Conservation (phyloP, 202 grass and related monocot species). For the Schoenoplectus tabernaemontani region DNA sequence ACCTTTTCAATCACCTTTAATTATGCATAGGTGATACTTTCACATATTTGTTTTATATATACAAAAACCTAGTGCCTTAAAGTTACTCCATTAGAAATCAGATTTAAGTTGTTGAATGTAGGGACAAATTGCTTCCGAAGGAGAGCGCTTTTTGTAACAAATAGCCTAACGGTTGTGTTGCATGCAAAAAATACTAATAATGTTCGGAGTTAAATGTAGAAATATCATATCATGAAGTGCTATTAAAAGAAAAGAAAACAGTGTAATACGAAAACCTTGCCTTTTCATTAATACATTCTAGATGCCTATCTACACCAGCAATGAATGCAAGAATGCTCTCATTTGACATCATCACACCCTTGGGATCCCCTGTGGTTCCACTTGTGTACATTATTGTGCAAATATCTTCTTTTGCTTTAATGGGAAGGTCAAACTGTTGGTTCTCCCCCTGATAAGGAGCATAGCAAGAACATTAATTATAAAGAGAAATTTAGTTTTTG, state of each 20-base stretch:
- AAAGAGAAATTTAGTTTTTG: not conserved
- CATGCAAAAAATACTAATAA: not conserved
- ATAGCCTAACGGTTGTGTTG: not conserved
- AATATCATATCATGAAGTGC: not conserved
- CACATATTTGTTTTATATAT: not conserved
- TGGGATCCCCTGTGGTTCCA: conserved; percentile 95
- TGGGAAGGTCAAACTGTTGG: conserved; percentile 70
- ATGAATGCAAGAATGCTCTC: conserved; percentile 75
- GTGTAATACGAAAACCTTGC: conserved; percentile 27
- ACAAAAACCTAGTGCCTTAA: not conserved
- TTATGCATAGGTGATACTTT: not conserved
- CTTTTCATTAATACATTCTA: conserved; percentile 51
- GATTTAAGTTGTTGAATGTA: not conserved
- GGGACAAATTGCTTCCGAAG: not conserved
- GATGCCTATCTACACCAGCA: conserved; percentile 60
- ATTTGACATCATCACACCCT: conserved; percentile 96
- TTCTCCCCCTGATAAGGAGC: conserved; percentile 40
- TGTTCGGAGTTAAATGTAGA: not conserved
- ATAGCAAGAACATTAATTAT: not conserved
- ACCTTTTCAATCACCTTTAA: not conserved
- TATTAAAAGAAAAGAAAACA: not conserved
- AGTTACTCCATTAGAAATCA: not conserved
- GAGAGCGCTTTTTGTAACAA: conserved; percentile 4
- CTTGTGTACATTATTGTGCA: conserved; percentile 98
- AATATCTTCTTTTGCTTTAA: conserved; percentile 65